phyloP scores from a whole-genome alignment of 306 rosid genomes.

The Glycine soja region DNA sequence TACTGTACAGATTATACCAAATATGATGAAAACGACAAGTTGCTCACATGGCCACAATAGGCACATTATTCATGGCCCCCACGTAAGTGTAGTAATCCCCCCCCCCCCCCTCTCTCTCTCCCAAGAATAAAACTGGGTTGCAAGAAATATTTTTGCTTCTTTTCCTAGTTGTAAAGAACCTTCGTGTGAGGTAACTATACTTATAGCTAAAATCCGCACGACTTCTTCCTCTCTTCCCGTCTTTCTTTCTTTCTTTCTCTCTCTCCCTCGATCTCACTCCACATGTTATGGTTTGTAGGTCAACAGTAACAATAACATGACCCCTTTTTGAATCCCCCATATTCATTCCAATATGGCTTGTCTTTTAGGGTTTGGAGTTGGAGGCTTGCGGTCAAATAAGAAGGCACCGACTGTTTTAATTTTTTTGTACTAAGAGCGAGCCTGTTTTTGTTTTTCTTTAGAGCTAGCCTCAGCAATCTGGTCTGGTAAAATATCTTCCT shows the following conservation, averaged over 20 bases:
- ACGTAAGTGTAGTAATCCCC: constrained; percentile 61
- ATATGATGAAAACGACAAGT: constrained; percentile 69
- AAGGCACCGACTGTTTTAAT: constrained; percentile 60
- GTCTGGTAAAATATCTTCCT: constrained; percentile 36
- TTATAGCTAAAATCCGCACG: constrained; percentile 40
- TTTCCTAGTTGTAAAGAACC: constrained; percentile 53
- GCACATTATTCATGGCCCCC: constrained; percentile 74
- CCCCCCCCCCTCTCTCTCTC: constrained; percentile 42
- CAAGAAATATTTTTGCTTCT: constrained; percentile 41
- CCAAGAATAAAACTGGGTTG: constrained; percentile 48
- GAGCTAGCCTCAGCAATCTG: constrained; percentile 46
- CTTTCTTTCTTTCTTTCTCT: not conserved
- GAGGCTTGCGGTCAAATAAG: constrained; percentile 59
- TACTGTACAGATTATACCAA: constrained; percentile 55
- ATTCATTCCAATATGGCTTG: constrained; percentile 40
- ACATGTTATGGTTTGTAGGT: constrained; percentile 48
- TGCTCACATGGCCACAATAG: constrained; percentile 72
- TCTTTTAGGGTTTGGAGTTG: constrained; percentile 68
- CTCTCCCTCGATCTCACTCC: constrained; percentile 5
- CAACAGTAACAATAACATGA: constrained; percentile 53
- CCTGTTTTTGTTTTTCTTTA: constrained; percentile 33
- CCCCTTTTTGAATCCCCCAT: constrained; percentile 40
- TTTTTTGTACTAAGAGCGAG: constrained; percentile 17
- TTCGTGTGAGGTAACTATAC: constrained; percentile 51
- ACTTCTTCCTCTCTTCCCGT: not conserved